These are phyloP conservation scores for Monosporozyma yasuniensis DNA, from an alignment of 805 yeast genomes.

Conservation along the genomic window DNA sequence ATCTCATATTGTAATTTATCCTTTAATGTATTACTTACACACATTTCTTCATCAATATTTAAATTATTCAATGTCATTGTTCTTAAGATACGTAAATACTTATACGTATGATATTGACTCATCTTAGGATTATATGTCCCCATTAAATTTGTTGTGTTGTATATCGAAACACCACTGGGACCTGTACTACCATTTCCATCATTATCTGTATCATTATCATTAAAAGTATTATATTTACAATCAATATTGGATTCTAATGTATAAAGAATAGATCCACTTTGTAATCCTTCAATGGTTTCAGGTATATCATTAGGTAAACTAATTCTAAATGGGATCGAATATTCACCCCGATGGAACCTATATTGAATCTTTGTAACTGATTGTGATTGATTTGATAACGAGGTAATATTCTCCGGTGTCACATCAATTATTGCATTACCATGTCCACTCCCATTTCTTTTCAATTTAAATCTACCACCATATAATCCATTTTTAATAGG, in stretches of 20 bases:
- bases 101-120: conserved; percentile 21
- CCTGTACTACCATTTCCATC: not conserved
- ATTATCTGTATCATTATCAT: not conserved
- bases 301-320: conserved; percentile 76
- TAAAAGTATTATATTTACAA: conserved; percentile 26
- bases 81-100: conserved; percentile 69
- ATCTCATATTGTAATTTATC: conserved; percentile 79
- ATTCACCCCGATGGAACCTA: conserved; percentile 58
- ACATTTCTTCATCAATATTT: conserved; percentile 57
- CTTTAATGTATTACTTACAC: conserved; percentile 89
- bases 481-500: not conserved
- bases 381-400: not conserved
- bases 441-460: not conserved
- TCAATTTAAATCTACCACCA: not conserved
- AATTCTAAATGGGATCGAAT: conserved; percentile 77
- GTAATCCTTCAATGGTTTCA: conserved; percentile 83
- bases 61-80: conserved; percentile 75
- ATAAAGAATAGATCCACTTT: conserved; percentile 67
- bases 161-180: not conserved
- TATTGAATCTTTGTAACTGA: conserved; percentile 11
- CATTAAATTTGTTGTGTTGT: not conserved
- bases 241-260: conserved; percentile 70
- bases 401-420: not conserved
- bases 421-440: not conserved
- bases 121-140: conserved; percentile 1